These are phyloP conservation scores for Debaryomycetaceae sp. DNA, from an alignment of 1,139 yeast genomes.

Conservation along the genomic window DNA sequence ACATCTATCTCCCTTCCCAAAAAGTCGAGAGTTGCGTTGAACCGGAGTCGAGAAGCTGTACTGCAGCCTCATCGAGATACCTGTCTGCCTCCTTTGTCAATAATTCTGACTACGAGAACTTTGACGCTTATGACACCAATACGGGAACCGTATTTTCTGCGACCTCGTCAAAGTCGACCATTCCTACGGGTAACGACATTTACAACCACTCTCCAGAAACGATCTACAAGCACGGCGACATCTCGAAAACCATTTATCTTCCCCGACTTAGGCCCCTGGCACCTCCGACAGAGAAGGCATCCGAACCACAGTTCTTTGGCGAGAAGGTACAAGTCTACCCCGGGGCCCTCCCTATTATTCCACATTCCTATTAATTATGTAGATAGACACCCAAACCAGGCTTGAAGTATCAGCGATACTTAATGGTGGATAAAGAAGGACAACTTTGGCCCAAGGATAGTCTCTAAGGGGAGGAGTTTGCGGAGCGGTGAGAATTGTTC, in stretches of 20 bases:
- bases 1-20: neutral
- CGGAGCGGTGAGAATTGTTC: too few species aligned
- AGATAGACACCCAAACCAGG: neutral
- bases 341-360: neutral
- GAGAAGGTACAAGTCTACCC: neutral
- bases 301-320: neutral
- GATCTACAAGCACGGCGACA: neutral
- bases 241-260: neutral
- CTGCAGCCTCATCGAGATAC: neutral
- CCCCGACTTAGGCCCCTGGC: neutral
- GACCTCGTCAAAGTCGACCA: neutral
- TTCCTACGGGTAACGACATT: neutral
- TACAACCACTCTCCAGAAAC: neutral
- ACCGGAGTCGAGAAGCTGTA: neutral
- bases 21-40: neutral
- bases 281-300: neutral
- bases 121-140: neutral
- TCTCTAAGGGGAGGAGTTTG: too few species aligned
- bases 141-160: neutral
- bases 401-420: too few species aligned
- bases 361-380: neutral
- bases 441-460: too few species aligned
- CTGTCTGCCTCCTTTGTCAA: neutral
- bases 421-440: too few species aligned
- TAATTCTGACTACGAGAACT: neutral